Evolutionary conservation across 108 stramenopile species (phyloP).

Genomic region (Craspedostauros australis): DNA sequence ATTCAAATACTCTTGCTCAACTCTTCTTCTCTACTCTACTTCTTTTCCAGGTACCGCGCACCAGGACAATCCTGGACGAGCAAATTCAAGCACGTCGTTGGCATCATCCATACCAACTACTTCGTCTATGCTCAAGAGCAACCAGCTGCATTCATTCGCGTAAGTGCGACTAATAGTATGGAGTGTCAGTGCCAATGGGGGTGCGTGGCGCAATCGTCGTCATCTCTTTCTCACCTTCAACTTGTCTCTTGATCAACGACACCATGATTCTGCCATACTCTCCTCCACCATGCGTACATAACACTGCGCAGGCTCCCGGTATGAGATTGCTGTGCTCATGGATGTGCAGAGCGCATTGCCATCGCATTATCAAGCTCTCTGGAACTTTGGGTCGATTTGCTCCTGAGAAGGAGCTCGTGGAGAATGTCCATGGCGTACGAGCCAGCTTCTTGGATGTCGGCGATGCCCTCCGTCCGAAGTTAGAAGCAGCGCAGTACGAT

Average conservation of each 20-base stretch:
- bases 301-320: constrained; percentile 55
- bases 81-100: constrained; percentile 89
- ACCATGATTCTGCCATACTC: too few species aligned
- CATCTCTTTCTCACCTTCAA: too few species aligned
- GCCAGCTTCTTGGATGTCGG: constrained; percentile 58
- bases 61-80: constrained; percentile 63
- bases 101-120: constrained; percentile 91
- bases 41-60: constrained; percentile 20
- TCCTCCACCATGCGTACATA: too few species aligned
- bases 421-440: constrained; percentile 89
- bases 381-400: constrained; percentile 71
- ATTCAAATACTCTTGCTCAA: not conserved
- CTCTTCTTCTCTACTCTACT: not conserved
- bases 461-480: constrained; percentile 11
- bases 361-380: constrained; percentile 79
- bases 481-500: constrained; percentile 7
- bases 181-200: too few species aligned
- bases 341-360: constrained; percentile 88
- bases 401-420: constrained; percentile 79
- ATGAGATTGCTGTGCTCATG: constrained; percentile 69
- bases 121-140: constrained; percentile 79
- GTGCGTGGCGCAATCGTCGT: too few species aligned
- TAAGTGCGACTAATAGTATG: constrained; percentile 27
- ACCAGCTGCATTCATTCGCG: constrained; percentile 69
- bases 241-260: too few species aligned